Percentiles rank a stretch among this genome's conserved stretches.
These are phyloP conservation scores for Camellia lanceoleosa DNA, from an alignment of 148 eudicot species.

Conservation along the genomic window DNA sequence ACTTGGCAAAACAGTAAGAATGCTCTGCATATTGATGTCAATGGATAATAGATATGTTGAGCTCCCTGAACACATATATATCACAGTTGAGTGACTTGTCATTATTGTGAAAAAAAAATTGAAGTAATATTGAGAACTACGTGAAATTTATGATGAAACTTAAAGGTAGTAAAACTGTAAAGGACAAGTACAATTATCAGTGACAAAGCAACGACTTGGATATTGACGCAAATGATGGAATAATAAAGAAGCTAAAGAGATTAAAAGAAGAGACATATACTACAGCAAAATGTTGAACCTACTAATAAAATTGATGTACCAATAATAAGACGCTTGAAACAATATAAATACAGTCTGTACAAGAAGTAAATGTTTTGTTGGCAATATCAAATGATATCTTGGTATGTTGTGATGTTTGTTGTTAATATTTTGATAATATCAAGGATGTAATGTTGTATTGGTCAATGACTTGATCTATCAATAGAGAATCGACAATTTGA, in stretches of 20 bases:
- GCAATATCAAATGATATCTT: neutral
- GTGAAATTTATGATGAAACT: neutral
- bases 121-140: neutral
- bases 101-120: neutral
- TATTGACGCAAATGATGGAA: neutral
- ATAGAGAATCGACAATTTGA: no score
- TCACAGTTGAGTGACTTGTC: neutral
- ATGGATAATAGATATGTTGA: neutral
- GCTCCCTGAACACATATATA: neutral
- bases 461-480: neutral
- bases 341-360: neutral
- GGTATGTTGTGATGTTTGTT: neutral
- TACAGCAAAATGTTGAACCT: neutral
- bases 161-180: no score
- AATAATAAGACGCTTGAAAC: neutral
- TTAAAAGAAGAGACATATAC: neutral
- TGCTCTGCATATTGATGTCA: neutral
- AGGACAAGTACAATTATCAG: neutral
- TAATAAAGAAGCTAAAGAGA: neutral
- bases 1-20: neutral
- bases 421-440: no score
- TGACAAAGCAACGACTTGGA: neutral
- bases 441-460: neutral
- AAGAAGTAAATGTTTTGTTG: neutral
- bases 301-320: neutral